Evolutionary conservation across 208 protist genomes (phyloP), one percentile per base, ranked within the genome.

Genomic region (Phytomonas sp.): DNA sequence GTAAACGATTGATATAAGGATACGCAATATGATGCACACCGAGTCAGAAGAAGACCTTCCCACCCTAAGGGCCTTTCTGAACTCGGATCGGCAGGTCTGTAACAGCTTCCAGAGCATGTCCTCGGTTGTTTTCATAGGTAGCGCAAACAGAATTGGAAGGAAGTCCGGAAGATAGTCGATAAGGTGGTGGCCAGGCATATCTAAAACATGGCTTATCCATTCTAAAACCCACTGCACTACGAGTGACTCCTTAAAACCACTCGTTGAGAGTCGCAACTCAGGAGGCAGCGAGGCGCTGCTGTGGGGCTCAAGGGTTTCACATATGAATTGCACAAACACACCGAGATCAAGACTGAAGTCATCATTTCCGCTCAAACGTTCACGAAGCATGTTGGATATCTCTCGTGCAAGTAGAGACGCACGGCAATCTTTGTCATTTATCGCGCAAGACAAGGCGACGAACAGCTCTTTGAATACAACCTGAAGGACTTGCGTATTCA

Each of bases 401-500:
- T 93, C 88, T 56, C 83, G 78, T 0, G 81, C 88, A 10, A 91
- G 61, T 12, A 83, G 19, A 11, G 73, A 73, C 29, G 89, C 79
- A 19, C 79, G 77, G 45, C 72, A 78, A 76, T 94, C 88, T 4
- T 77, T 59, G 66, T 94, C 88, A 29, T 74, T 81, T 29, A 91
- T 79, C 23, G 79, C 81, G 52, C 69, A 75, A 31, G 79, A 76
- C 42, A 91, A 69, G 3, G 81, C 83, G 11, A 62, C 66, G 67
- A 94, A 89, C n/a, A 90, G 62, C 29, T 87, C 74, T 4, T 67
- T 60, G 56, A 94, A 86, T 52, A 80, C 81, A 4, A 69, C 11
- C 12, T 76, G 63, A 34, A 88, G 59, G 33, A 81, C 69, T 52
- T 86, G 83, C 4, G 36, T 37, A 56, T 78, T 73, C 29, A 88